Evolutionary conservation across 306 rosid species (phyloP), one percentile per base, ranked within the genome.

Genomic region (Corylus americana): DNA sequence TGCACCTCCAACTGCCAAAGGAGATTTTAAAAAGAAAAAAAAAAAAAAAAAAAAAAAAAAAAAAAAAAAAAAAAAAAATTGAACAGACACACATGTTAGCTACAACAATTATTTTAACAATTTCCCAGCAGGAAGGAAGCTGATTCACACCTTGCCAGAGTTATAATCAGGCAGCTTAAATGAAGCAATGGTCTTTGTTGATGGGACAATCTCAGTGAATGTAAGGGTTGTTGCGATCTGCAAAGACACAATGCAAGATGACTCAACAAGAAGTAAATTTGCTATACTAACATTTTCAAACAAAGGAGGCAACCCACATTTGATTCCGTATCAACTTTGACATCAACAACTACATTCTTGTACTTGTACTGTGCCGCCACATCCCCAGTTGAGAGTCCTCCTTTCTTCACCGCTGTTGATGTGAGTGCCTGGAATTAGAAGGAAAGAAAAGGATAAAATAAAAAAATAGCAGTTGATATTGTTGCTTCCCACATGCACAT

Each of bases 251-350:
- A 70, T 50, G 45, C 63, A 37, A 78, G 75, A 78, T 45, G 54
- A 20, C 80, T 75, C 74, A 80, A 18, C n/a, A 27, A 77, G 74
- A 80, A 58, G 2, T 49, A 18, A 48, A 29, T 54, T 44, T 10
- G 55, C 62, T 73, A 63, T 73, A 31, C 31, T 49, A 51, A 63
- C 42, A 44, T 58, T 62, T 71, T 77, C 67, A 59, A 72, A 74
- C 71, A 74, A 74, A 80, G n/a, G 75, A 67, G 58, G 77, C 80
- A 73, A 84, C 96, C 77, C 82, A 96, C 99, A 53, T 83, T 89
- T 71, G 99, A 93, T 71, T 82, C 91, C 50, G 98, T 96, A 84
- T 96, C 98, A 79, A 93, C 77, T 90, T 96, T 96, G 83, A 93
- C 87, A 85, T 96, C 91, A 77, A 93, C 49, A 67, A 89, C 54